Evolutionary conservation across 225 moss, liverwort and hornwort genomes (phyloP).

Genomic region (Takakia lepidozioides): DNA sequence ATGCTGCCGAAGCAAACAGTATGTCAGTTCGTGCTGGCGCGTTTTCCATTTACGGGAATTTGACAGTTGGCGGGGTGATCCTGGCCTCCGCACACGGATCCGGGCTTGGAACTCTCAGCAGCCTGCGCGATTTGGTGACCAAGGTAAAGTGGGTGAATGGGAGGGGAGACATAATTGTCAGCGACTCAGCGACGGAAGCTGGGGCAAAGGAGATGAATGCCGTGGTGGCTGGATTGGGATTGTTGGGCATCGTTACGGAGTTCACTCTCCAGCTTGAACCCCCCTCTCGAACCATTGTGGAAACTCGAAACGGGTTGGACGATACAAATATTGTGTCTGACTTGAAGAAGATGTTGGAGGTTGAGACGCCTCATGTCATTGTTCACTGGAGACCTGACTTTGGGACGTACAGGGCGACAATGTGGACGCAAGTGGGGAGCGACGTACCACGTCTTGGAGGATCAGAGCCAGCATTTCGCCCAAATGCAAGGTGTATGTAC

Average conservation of each 20-base stretch:
- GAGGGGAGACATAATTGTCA: constrained; percentile 30
- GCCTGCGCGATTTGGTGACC: constrained; percentile 32
- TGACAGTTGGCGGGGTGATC: constrained; percentile 48
- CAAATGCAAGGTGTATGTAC: constrained; percentile 14
- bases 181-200: constrained; percentile 15
- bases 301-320: constrained; percentile 18
- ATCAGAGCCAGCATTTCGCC: constrained; percentile 20
- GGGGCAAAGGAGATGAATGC: constrained; percentile 38
- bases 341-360: constrained; percentile 11
- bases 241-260: constrained; percentile 38
- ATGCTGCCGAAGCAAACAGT: constrained; percentile 21
- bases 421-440: constrained; percentile 19
- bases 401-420: constrained; percentile 18
- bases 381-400: constrained; percentile 49
- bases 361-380: constrained; percentile 35
- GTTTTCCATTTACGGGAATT: constrained; percentile 28
- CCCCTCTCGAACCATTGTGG: constrained; percentile 30
- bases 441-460: constrained; percentile 4
- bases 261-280: constrained; percentile 43
- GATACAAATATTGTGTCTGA: constrained; percentile 36
- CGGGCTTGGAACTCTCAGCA: constrained; percentile 19
- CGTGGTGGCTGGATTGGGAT: constrained; percentile 34
- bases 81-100: constrained; percentile 48
- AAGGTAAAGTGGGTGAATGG: constrained; percentile 49
- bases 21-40: constrained; percentile 31